Conservation (phyloP, 2,329 filamentous ascomycete species). For the Fusarium buharicum region DNA sequence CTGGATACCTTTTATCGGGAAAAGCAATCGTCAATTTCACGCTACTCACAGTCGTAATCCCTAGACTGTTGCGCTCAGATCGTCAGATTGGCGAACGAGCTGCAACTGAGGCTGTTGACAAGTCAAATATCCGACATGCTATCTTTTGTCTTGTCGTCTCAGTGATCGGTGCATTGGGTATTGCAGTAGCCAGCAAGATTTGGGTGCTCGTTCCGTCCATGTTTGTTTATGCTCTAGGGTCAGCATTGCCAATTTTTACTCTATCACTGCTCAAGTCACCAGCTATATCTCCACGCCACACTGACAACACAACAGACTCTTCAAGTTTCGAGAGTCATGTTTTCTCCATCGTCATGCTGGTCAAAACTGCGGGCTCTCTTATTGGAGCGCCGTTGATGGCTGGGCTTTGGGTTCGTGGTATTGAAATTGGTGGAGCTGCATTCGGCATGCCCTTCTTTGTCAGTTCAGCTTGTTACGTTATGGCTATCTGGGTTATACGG, state of each 20-base stretch:
- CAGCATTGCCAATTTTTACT: constrained; percentile 62
- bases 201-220: constrained; percentile 57
- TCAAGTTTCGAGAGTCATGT: constrained; percentile 53
- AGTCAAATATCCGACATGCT: constrained; percentile 32
- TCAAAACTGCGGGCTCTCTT: constrained; percentile 60
- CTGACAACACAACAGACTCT: background rate
- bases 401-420: constrained; percentile 58
- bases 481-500: constrained; percentile 34
- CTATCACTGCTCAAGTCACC: constrained; percentile 60
- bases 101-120: constrained; percentile 8
- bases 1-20: constrained; percentile 59
- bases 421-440: constrained; percentile 49
- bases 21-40: constrained; percentile 62
- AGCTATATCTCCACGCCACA: constrained; percentile 44
- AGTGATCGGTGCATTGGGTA: constrained; percentile 55
- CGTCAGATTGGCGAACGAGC: background rate
- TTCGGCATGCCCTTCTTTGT: constrained; percentile 44
- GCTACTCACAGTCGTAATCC: constrained; percentile 56
- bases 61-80: constrained; percentile 48
- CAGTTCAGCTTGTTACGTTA: constrained; percentile 37
- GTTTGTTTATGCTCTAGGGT: constrained; percentile 59
- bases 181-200: constrained; percentile 53
- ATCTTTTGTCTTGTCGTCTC: constrained; percentile 38
- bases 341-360: constrained; percentile 63
- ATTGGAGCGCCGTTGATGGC: constrained; percentile 61